Percentiles rank a stretch among this genome's conserved stretches.
Conservation (phyloP, 306 rosid genomes). For the Dryas octopetala region DNA sequence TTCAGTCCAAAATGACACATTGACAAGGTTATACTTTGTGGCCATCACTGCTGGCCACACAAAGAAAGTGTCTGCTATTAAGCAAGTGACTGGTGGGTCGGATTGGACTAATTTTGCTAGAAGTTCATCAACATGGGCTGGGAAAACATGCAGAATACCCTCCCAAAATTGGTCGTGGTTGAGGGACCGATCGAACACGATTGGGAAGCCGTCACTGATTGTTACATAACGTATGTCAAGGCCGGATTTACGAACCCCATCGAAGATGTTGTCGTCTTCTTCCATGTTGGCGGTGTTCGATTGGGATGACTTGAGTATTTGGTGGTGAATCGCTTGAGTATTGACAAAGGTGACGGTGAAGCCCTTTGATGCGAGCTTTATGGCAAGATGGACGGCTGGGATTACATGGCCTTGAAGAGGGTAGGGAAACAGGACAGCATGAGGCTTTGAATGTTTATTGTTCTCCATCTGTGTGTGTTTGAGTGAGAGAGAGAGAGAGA, state of each 20-base stretch:
- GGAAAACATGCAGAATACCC: constrained; percentile 14
- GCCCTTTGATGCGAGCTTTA: constrained; percentile 20
- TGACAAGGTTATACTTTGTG: constrained; percentile 23
- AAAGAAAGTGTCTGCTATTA: constrained; percentile 32
- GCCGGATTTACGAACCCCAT: constrained; percentile 17
- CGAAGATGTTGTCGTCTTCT: constrained; percentile 24
- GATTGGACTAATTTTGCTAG: constrained; percentile 19
- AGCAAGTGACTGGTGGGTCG: constrained; percentile 31
- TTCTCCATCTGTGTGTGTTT: neutral
- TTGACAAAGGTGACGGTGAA: constrained; percentile 17
- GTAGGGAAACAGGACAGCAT: constrained; percentile 15
- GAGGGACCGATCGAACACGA: constrained; percentile 27
- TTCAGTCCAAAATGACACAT: constrained; percentile 36
- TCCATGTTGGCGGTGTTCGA: neutral
- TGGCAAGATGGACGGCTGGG: constrained; percentile 18
- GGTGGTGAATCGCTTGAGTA: constrained; percentile 7
- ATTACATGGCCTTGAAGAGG: constrained; percentile 27
- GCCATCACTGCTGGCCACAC: constrained; percentile 30
- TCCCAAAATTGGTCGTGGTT: constrained; percentile 28
- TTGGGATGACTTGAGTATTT: constrained; percentile 7
- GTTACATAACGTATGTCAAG: constrained; percentile 26
- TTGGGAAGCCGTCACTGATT: constrained; percentile 24
- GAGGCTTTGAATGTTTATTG: constrained; percentile 8
- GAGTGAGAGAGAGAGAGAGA: no score
- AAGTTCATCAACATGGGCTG: constrained; percentile 34